Conservation (phyloP, 768 basidiomycete genomes). For the Amanita phalloides region DNA sequence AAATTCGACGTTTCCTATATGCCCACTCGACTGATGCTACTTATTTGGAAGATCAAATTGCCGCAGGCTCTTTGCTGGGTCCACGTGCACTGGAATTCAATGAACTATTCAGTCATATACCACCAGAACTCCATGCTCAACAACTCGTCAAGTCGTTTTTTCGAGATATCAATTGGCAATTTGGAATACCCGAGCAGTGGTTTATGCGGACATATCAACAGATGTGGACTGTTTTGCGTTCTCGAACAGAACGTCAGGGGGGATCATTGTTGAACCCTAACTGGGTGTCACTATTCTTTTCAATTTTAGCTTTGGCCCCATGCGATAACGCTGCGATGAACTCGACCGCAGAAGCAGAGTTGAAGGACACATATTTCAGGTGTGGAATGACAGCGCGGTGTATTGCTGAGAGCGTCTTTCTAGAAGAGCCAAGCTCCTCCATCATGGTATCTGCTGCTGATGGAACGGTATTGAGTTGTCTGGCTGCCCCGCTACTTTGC, state of each 20-base stretch:
- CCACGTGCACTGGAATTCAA: constrained; percentile 15
- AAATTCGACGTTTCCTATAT: constrained; percentile 25
- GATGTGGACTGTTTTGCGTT: constrained; percentile 36
- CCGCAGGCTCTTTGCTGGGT: constrained; percentile 13
- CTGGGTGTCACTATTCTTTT: constrained; percentile 41
- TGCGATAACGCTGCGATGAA: constrained; percentile 10
- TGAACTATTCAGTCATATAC: constrained; percentile 23
- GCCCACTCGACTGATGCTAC: constrained; percentile 29
- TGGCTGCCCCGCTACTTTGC: constrained; percentile 33
- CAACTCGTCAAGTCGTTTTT: constrained; percentile 32
- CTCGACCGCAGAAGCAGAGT: constrained; percentile 4
- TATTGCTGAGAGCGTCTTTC: constrained; percentile 33
- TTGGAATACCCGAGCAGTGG: constrained; percentile 39
- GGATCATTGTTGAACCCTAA: constrained; percentile 34
- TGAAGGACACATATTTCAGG: constrained; percentile 20
- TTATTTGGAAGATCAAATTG: constrained; percentile 16
- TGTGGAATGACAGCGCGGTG: constrained; percentile 34
- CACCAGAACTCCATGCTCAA: constrained; percentile 19
- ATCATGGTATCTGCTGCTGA: constrained; percentile 30
- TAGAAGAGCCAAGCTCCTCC: constrained; percentile 22
- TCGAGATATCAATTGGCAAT: constrained; percentile 36
- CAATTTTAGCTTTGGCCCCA: constrained; percentile 33
- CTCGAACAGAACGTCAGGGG: constrained; percentile 12
- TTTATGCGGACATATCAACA: constrained; percentile 28
- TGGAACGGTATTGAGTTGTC: constrained; percentile 34